Evolutionary conservation across 2,329 filamentous ascomycete species (phyloP).

Genomic region (Bipolaris oryzae): DNA sequence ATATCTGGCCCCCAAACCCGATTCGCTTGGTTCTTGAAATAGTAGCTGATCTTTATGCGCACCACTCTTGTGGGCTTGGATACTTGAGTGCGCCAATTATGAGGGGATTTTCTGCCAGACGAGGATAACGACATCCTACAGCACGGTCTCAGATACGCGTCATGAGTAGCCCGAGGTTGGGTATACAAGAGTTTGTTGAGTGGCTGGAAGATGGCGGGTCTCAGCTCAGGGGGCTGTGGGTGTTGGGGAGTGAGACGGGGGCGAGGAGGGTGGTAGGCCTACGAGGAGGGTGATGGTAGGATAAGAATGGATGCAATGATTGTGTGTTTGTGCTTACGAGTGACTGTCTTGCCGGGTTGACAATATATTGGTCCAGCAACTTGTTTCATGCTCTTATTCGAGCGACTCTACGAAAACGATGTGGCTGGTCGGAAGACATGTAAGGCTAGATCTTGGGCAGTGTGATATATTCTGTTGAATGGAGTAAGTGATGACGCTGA

Average conservation of each 20-base stretch:
- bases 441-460: too few relatives aligned
- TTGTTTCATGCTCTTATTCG: too few relatives aligned
- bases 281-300: too few relatives aligned
- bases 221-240: constrained; percentile 1
- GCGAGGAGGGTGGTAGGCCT: background rate
- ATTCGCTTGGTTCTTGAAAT: constrained; percentile 21
- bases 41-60: constrained; percentile 17
- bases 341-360: background rate
- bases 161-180: background rate
- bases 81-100: constrained; percentile 14
- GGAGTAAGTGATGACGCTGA: too few relatives aligned
- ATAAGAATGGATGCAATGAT: background rate
- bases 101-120: constrained; percentile 24
- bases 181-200: background rate
- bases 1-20: background rate
- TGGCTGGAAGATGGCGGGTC: background rate
- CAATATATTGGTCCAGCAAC: too few relatives aligned
- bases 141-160: background rate
- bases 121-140: constrained; percentile 5
- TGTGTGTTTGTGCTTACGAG: background rate
- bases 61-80: constrained; percentile 3
- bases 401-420: too few relatives aligned
- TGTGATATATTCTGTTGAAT: too few relatives aligned
- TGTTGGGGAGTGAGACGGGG: background rate
- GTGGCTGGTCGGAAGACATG: too few relatives aligned